phyloP scores from a whole-genome alignment of 2,329 filamentous ascomycete species.

The Beauveria medogensis region DNA sequence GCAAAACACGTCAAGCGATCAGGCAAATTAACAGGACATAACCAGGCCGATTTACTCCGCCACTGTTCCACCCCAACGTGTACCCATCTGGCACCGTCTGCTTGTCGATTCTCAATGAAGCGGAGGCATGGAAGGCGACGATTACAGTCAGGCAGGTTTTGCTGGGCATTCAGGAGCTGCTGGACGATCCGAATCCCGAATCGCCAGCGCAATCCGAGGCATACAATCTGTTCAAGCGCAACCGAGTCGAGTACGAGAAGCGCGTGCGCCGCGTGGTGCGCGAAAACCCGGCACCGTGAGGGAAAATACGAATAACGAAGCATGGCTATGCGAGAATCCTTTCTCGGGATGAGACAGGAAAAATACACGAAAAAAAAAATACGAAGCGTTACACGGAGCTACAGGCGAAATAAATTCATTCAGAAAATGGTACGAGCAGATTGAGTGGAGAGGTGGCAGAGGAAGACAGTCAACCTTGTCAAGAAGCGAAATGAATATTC shows the following conservation, averaged over 20 bases:
- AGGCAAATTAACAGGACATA: not conserved
- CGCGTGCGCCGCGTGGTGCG: conserved; percentile 79
- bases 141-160: conserved; percentile 98
- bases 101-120: conserved; percentile 93
- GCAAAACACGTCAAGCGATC: not conserved
- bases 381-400: not conserved
- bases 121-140: conserved; percentile 96
- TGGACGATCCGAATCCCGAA: conserved; percentile 94
- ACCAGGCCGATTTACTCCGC: conserved; percentile 88
- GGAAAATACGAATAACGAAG: not conserved
- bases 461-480: too few relatives aligned
- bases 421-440: not conserved
- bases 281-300: conserved; percentile 73
- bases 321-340: not conserved
- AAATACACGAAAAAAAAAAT: not conserved
- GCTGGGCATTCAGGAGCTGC: conserved; percentile 87
- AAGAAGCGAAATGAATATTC: too few relatives aligned
- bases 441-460: not conserved
- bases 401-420: not conserved
- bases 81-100: conserved; percentile 98
- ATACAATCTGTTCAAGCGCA: conserved; percentile 94
- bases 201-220: conserved; percentile 95
- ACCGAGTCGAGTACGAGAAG: conserved; percentile 78
- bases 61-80: conserved; percentile 96
- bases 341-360: not conserved